phyloP scores from a whole-genome alignment of 2,329 filamentous ascomycete genomes.

The Capronia americana region DNA sequence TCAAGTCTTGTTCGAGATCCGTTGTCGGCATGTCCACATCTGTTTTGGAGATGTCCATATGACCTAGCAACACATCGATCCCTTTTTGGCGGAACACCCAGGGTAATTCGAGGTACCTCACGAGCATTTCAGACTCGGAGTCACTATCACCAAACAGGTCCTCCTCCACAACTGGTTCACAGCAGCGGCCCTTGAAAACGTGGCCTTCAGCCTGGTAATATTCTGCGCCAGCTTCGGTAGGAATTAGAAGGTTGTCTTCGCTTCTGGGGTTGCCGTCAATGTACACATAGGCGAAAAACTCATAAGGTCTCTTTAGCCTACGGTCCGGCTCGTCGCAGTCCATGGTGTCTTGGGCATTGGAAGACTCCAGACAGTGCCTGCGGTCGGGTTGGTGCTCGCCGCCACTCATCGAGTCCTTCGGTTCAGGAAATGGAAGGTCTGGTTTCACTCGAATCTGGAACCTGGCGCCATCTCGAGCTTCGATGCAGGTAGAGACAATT shows the following conservation, averaged over 20 bases:
- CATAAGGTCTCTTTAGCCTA: conserved; percentile 4
- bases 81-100: conserved; percentile 28
- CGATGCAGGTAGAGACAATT: conserved; percentile 9
- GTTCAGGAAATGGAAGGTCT: conserved; percentile 16
- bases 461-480: conserved; percentile 21
- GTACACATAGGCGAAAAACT: conserved; percentile 21
- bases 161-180: neutral
- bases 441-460: conserved; percentile 26
- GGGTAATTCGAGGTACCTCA: neutral
- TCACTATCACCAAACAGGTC: neutral
- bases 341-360: neutral
- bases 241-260: conserved; percentile 16
- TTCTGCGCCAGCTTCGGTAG: neutral
- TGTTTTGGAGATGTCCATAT: conserved; percentile 16
- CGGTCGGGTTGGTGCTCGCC: neutral
- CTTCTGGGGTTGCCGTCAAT: conserved; percentile 26
- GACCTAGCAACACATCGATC: conserved; percentile 28
- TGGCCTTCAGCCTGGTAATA: neutral
- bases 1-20: conserved; percentile 19
- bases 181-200: conserved; percentile 14
- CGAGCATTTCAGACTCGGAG: neutral
- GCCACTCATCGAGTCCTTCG: neutral
- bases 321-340: neutral
- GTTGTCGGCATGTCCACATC: conserved; percentile 16
- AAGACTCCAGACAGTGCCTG: conserved; percentile 20